Conservation (phyloP, 805 yeast species). For the Jamesozyma jinghongensis region DNA sequence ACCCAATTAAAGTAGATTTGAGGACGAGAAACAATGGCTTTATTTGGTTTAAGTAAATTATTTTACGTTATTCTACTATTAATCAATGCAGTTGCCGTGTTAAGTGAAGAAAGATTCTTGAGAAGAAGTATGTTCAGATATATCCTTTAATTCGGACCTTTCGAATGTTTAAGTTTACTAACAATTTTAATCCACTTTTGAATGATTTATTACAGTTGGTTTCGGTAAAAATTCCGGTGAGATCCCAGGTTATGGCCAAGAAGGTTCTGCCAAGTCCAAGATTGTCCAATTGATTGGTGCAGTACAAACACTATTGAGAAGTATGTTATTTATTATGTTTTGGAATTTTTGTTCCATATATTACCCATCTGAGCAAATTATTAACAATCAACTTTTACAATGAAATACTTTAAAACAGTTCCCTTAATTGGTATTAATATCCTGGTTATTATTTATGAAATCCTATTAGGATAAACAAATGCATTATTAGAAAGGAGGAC, state of each 20-base stretch:
- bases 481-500: background rate
- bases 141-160: background rate
- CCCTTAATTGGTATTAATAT: constrained; percentile 64
- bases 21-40: constrained; percentile 24
- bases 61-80: constrained; percentile 47
- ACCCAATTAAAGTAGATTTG: too few relatives aligned
- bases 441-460: constrained; percentile 58
- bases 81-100: constrained; percentile 66
- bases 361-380: background rate
- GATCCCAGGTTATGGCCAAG: constrained; percentile 38
- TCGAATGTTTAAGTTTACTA: background rate
- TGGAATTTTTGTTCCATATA: background rate
- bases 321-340: constrained; percentile 29
- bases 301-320: constrained; percentile 63
- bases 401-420: constrained; percentile 27
- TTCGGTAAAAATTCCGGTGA: constrained; percentile 34
- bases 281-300: constrained; percentile 62
- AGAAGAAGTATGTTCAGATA: constrained; percentile 38
- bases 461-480: constrained; percentile 46
- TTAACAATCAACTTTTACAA: constrained; percentile 3
- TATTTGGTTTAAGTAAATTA: constrained; percentile 55
- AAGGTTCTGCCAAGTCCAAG: constrained; percentile 46
- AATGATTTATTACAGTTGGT: constrained; percentile 31
- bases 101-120: constrained; percentile 71
- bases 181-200: background rate